A percentile compares a stretch with the other conserved stretches of the same genome.
Evolutionary conservation across 805 yeast genomes (phyloP).

Genomic region (Metschnikowia matae): DNA sequence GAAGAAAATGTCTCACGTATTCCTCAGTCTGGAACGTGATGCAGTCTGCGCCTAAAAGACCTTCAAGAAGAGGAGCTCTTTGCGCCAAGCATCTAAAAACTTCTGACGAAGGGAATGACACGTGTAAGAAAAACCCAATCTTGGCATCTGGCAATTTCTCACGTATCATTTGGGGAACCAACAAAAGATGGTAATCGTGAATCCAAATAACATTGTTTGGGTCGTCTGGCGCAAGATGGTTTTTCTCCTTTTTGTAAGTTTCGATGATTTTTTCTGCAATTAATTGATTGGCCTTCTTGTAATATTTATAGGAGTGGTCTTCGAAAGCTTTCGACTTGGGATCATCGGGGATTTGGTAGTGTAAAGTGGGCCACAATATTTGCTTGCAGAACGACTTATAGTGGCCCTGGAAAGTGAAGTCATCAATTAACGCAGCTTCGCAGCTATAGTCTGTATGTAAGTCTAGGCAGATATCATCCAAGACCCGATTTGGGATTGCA

Average conservation of each 20-base stretch:
- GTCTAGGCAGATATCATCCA: constrained; percentile 46
- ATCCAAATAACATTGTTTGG: constrained; percentile 77
- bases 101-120: constrained; percentile 93
- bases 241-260: constrained; percentile 47
- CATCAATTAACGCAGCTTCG: constrained; percentile 68
- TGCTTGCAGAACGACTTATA: constrained; percentile 90
- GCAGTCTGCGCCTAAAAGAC: constrained; percentile 84
- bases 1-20: constrained; percentile 89
- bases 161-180: constrained; percentile 83
- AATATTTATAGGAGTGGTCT: constrained; percentile 90
- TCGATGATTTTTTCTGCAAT: constrained; percentile 74
- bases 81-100: constrained; percentile 93
- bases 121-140: constrained; percentile 89
- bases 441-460: constrained; percentile 50
- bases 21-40: constrained; percentile 90
- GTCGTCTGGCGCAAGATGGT: constrained; percentile 42
- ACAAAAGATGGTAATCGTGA: constrained; percentile 87
- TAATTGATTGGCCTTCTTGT: constrained; percentile 66
- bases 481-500: constrained; percentile 57
- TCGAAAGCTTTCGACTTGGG: constrained; percentile 93
- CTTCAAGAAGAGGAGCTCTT: constrained; percentile 68
- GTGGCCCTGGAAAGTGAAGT: constrained; percentile 82
- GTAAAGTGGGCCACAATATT: constrained; percentile 92
- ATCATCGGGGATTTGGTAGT: constrained; percentile 91
- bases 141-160: constrained; percentile 72